Evolutionary conservation across 805 yeast species (phyloP).

Genomic region (Kuraishia hungarica): DNA sequence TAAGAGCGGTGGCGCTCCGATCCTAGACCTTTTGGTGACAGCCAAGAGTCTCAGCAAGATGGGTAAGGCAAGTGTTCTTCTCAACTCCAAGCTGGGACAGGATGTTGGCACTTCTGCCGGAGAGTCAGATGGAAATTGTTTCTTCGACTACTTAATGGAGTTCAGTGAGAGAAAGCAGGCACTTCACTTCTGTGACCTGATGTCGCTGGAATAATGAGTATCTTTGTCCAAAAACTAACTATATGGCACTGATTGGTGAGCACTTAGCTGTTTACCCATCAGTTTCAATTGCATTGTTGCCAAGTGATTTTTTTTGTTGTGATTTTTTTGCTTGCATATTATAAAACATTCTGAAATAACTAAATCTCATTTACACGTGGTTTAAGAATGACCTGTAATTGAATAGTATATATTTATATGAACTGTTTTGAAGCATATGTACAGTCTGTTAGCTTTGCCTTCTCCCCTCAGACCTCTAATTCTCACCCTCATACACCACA

Average conservation of each 20-base stretch:
- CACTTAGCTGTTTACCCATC: background rate
- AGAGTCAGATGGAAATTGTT: constrained; percentile 1
- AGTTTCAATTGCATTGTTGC: background rate
- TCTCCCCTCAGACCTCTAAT: background rate
- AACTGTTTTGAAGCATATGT: background rate
- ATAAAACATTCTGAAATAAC: background rate
- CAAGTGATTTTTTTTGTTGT: background rate
- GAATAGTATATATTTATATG: no score
- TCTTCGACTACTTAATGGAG: constrained; percentile 8
- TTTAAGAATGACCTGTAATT: no score
- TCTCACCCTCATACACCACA: constrained; percentile 25
- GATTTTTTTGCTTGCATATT: background rate
- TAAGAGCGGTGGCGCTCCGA: background rate
- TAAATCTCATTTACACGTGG: no score
- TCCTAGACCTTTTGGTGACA: background rate
- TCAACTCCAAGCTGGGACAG: background rate
- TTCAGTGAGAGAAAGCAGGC: constrained; percentile 7
- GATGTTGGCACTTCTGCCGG: background rate
- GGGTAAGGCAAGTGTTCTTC: background rate
- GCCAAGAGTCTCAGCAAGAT: background rate
- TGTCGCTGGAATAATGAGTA: background rate
- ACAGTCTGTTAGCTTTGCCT: background rate
- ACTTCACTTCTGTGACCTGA: constrained; percentile 3
- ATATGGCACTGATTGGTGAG: background rate
- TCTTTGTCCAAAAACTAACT: background rate